These are phyloP conservation scores for Porpolomopsis calyptriformis DNA, from an alignment of 768 basidiomycete species.

Conservation along the genomic window DNA sequence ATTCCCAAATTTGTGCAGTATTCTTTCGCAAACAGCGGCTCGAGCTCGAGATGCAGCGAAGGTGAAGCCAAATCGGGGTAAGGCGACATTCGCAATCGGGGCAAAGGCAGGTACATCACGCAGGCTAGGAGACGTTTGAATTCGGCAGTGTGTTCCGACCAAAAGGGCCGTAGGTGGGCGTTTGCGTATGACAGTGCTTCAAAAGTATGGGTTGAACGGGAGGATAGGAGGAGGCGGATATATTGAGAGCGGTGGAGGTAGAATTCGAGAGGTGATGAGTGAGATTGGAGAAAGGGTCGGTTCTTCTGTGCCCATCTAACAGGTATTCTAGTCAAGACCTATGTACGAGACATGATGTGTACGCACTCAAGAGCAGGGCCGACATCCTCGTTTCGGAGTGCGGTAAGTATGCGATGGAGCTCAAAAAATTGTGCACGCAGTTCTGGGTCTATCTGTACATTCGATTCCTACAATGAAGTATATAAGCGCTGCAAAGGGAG, in stretches of 20 bases:
- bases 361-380: conserved; percentile 69
- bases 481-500: conserved; percentile 1
- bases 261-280: conserved; percentile 79
- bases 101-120: conserved; percentile 58
- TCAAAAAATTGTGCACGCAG: conserved; percentile 51
- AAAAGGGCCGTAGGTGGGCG: conserved; percentile 51
- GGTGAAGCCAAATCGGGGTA: conserved; percentile 69
- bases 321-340: conserved; percentile 3
- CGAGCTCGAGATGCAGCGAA: conserved; percentile 65
- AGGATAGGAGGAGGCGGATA: conserved; percentile 61
- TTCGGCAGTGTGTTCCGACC: conserved; percentile 47
- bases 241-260: conserved; percentile 86
- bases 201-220: conserved; percentile 44
- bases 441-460: conserved; percentile 41
- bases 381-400: conserved; percentile 57
- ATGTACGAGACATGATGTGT: conserved; percentile 5
- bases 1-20: conserved; percentile 82
- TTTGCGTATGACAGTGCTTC: conserved; percentile 71
- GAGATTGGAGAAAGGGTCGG: conserved; percentile 50
- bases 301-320: conserved; percentile 73
- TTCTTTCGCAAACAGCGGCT: conserved; percentile 77
- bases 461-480: conserved; percentile 47
- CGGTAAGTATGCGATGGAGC: conserved; percentile 60
- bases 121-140: conserved; percentile 63
- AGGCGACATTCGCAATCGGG: conserved; percentile 55